Conservation (phyloP, 2,329 filamentous ascomycete genomes). For the Fusarium poae region DNA sequence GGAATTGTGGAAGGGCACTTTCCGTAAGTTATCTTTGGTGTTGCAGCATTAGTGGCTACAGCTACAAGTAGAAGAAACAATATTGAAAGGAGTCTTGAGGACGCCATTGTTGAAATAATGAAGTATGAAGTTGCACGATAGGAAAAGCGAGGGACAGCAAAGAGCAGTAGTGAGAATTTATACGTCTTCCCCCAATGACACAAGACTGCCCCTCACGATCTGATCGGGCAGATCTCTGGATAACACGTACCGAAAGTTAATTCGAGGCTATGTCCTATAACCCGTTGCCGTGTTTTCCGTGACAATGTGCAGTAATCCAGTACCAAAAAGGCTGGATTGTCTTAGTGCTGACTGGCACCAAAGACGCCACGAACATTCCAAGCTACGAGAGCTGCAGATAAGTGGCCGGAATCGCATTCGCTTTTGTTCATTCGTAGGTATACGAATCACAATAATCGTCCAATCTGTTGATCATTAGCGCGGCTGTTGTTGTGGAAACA, state of each 20-base stretch:
- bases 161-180: background rate
- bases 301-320: background rate
- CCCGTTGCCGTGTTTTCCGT: slow-evolving; percentile 20
- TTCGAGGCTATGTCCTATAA: background rate
- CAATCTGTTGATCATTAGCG: background rate
- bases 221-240: background rate
- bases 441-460: background rate
- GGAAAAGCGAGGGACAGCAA: no score
- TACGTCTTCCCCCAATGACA: slow-evolving; percentile 8
- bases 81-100: background rate
- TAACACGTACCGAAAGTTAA: slow-evolving; percentile 16
- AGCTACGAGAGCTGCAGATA: background rate
- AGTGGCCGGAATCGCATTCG: background rate
- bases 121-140: background rate
- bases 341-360: slow-evolving; percentile 26
- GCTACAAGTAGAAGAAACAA: slow-evolving; percentile 9
- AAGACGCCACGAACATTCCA: slow-evolving; percentile 17
- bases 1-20: slow-evolving; percentile 21
- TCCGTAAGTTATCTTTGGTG: slow-evolving; percentile 19
- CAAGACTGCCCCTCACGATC: slow-evolving; percentile 13
- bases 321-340: background rate
- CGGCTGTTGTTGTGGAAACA: slow-evolving; percentile 1
- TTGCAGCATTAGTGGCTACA: background rate
- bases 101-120: slow-evolving; percentile 1
- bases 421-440: background rate